Base-by-base conservation (phyloP, 805 yeast species). In the Tetrapisispora pingtungensis region DNA sequence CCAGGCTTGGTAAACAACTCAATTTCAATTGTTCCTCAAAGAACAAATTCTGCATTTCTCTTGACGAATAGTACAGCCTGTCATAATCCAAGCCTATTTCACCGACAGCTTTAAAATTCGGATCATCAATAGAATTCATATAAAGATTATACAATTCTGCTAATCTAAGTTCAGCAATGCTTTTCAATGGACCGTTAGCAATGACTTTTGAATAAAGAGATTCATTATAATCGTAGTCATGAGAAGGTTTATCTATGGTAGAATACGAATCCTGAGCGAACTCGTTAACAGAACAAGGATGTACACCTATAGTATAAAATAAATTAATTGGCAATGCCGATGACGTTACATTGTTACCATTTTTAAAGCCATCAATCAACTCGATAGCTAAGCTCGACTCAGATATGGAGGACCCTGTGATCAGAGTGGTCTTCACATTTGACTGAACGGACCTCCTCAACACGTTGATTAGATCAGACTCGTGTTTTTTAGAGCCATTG, bases 31-130 rank as follows among this genome's bases (percentile, higher is more conserved):
- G 99, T 49, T 69, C 69, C 49, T 71, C 72, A 57, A 93, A 93
- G 64, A 77, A 84, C 22, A 70, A 56, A 33, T 66, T 52, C 61
- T 93, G 99, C 49, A 77, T 74, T 7, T 75, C 80, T 45, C 70
- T 77, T 1, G 84, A 68, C 0, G 96, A 77, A 56, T 78, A 84
- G 53, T 84, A 81, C 41, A 93, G 66, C 47, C 99, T 68, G 62
- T 93, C 99, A 59, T 89, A 90, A 59, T 93, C 99, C 40, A 93
- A 69, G 0, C 99, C 99, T 41, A 93, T 78, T 64, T 93, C 99
- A 13, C 99, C 99, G 66, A 89, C 81, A 1, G 96, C 93, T 54
- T 74, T 75, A 24, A 93, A 82, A 3, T 66, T 54, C 13, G 58
- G 51, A 8, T 66, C 56, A 27, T 64, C 58, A 5, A 87, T 84